Evolutionary conservation across 2,329 filamentous ascomycete species (phyloP).

Genomic region (Clarireedia paspali): DNA sequence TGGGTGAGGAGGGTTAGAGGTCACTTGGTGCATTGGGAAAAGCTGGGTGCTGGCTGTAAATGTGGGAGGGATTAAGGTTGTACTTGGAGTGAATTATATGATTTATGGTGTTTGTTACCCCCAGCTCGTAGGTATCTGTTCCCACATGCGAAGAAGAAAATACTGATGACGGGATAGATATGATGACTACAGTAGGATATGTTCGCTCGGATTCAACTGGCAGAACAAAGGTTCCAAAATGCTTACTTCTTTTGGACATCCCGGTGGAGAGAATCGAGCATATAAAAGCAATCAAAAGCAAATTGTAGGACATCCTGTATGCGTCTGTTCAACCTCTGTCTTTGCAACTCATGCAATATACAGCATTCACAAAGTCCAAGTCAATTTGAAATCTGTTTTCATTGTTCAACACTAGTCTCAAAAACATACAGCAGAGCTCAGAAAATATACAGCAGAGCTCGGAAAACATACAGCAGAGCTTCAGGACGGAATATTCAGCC

Average conservation of each 20-base stretch:
- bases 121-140: background rate
- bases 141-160: background rate
- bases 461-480: no score
- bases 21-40: slow-evolving; percentile 36
- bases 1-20: slow-evolving; percentile 34
- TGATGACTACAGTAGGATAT: background rate
- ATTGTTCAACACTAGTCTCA: no score
- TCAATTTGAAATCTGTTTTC: background rate
- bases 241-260: background rate
- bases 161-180: background rate
- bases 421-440: no score
- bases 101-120: background rate
- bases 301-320: background rate
- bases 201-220: background rate
- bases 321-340: background rate
- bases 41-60: slow-evolving; percentile 12
- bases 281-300: background rate
- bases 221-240: background rate
- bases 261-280: background rate
- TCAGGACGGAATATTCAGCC: no score
- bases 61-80: slow-evolving; percentile 2
- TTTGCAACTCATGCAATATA: background rate
- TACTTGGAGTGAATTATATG: background rate
- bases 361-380: background rate
- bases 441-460: no score